A percentile compares a stretch with the other conserved stretches of the same genome.
Conservation (phyloP, 805 yeast genomes). For the Ogataea minuta region DNA sequence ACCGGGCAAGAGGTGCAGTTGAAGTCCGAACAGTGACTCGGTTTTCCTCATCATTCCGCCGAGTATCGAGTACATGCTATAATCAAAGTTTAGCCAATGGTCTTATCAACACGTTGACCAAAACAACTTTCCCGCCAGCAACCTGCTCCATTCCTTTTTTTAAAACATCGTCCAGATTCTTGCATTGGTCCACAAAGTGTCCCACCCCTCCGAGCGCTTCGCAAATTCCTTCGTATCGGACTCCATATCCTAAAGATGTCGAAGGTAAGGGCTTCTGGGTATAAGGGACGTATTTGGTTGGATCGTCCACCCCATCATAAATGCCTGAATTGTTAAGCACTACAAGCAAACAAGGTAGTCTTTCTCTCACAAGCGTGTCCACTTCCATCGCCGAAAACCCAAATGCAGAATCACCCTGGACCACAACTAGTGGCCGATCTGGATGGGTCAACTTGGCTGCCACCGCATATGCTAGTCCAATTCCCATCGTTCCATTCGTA, state of each 20-base stretch:
- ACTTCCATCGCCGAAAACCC: slow-evolving; percentile 72
- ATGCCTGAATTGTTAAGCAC: slow-evolving; percentile 77
- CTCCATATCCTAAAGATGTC: slow-evolving; percentile 56
- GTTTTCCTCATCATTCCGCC: background rate
- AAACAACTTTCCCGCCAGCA: slow-evolving; percentile 37
- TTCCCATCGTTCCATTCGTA: slow-evolving; percentile 77
- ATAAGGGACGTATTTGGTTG: slow-evolving; percentile 16
- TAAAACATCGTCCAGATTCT: slow-evolving; percentile 37
- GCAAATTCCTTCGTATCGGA: slow-evolving; percentile 57
- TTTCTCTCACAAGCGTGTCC: slow-evolving; percentile 62
- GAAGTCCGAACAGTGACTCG: background rate
- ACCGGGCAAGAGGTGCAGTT: background rate
- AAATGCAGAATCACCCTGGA: slow-evolving; percentile 77
- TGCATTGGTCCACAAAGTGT: slow-evolving; percentile 39
- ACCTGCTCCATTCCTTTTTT: slow-evolving; percentile 36
- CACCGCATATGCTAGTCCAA: slow-evolving; percentile 69
- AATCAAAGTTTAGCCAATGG: slow-evolving; percentile 11
- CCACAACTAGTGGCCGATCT: slow-evolving; percentile 47
- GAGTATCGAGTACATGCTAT: slow-evolving; percentile 1
- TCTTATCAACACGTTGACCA: slow-evolving; percentile 41
- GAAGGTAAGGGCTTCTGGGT: slow-evolving; percentile 43
- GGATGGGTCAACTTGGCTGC: slow-evolving; percentile 52
- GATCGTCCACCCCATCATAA: slow-evolving; percentile 55
- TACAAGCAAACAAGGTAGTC: slow-evolving; percentile 52
- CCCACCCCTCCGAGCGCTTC: slow-evolving; percentile 58